Base-by-base conservation (phyloP, 805 yeast species). In the fission yeast (Schizosaccharomyces pombe) region DNA sequence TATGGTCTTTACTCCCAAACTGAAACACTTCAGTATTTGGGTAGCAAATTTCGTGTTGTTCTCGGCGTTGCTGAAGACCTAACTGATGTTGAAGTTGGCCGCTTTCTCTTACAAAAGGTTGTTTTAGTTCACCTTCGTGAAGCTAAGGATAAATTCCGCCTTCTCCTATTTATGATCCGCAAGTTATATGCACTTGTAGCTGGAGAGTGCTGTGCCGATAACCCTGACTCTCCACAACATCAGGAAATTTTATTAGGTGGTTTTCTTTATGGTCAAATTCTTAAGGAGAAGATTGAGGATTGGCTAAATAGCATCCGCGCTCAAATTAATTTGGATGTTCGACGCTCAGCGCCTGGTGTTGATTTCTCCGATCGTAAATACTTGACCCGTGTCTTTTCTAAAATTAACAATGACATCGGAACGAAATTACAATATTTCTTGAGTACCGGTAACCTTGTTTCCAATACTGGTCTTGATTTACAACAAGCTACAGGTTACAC, bases 201-300 rank as follows among this genome's bases (percentile, higher is more conserved):
- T 37, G 96, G 96, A 57, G 95, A 89, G 65, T 89, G 96, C 68
- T 72, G 87, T 54, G 89, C 95, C 16, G 98, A 91, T 68, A 91
- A 91, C 70, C 98, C 98, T 65, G 98, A 91, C 79, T 94, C 97
- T 53, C 85, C 95, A 8, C 98, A 91, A 73, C 96, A 91, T 73
- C 98, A 91, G 70, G 98, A 91, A 70, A 84, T 91, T 32, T 70
- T 91, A 58, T 74, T 91, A 56, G 97, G 97, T 59, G 98, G 98
- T 14, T 85, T 91, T 75, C 72, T 91, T 55, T 91, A 85, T 62
- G 96, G 96, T 60, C 87, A 87, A 94, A 89, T 91, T 60, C 68
- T 91, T 63, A 91, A 91, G 67, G 98, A 91, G 69, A 91, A 91
- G 66, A 79, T 91, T 58, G 98, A 91, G 61, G 98, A 91, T 67